Conservation (phyloP, 2,329 filamentous ascomycete genomes). For the Aureobasidium lini region DNA sequence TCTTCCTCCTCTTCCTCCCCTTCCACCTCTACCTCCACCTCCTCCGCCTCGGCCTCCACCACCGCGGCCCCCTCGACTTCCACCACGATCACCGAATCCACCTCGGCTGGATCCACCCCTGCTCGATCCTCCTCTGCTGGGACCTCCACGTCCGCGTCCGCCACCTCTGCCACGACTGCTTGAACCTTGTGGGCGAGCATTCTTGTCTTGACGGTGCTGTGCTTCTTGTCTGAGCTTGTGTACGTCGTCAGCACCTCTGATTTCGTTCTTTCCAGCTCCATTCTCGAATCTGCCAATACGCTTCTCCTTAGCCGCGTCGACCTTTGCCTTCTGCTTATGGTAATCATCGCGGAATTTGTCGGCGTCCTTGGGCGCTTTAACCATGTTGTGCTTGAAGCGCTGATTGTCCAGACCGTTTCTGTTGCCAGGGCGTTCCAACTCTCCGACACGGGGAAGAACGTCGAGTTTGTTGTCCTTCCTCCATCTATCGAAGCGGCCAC, state of each 20-base stretch:
- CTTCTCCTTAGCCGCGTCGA: slow-evolving; percentile 80
- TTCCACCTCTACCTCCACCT: background rate
- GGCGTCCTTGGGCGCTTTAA: slow-evolving; percentile 83
- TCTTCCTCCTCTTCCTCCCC: background rate
- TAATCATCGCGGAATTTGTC: slow-evolving; percentile 92
- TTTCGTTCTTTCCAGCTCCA: slow-evolving; percentile 61
- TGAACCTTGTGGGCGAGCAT: slow-evolving; percentile 57
- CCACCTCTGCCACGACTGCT: slow-evolving; percentile 1
- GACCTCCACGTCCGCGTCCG: background rate
- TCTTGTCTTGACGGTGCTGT: slow-evolving; percentile 77
- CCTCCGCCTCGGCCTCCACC: background rate
- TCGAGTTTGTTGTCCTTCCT: slow-evolving; percentile 76
- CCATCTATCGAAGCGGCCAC: slow-evolving; percentile 90
- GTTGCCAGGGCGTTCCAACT: slow-evolving; percentile 52
- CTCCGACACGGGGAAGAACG: slow-evolving; percentile 72
- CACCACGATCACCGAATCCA: slow-evolving; percentile 2
- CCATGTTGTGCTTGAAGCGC: slow-evolving; percentile 77
- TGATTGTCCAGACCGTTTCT: slow-evolving; percentile 27
- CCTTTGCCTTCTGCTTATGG: slow-evolving; percentile 80
- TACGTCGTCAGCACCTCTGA: slow-evolving; percentile 78
- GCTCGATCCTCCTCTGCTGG: background rate
- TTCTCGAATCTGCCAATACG: slow-evolving; percentile 58
- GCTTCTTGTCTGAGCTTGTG: slow-evolving; percentile 70
- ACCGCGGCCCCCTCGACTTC: background rate
- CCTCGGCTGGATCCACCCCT: background rate